phyloP scores from a whole-genome alignment of 306 rosid species.

The Canavalia ensiformis region DNA sequence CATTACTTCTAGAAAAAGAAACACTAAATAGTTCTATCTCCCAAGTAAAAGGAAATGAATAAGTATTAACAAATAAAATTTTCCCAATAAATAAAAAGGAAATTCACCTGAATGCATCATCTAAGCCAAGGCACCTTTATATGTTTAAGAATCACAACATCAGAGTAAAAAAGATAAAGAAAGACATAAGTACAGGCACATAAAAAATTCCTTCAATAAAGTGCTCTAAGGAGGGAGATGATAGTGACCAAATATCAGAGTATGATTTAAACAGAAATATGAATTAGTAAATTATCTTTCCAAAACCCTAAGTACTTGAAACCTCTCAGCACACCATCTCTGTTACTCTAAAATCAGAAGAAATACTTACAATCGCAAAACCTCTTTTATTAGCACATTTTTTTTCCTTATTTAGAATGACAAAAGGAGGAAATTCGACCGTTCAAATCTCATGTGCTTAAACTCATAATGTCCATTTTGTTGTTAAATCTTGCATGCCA shows the following conservation, averaged over 20 bases:
- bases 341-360: constrained; percentile 22
- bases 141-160: neutral
- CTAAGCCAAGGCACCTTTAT: constrained; percentile 18
- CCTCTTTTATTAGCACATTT: neutral
- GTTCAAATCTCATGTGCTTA: neutral
- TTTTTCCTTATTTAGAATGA: constrained; percentile 6
- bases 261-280: constrained; percentile 13
- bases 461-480: constrained; percentile 6
- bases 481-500: neutral
- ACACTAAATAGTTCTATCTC: constrained; percentile 2
- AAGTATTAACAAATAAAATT: constrained; percentile 26
- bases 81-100: neutral
- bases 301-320: neutral
- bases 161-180: neutral
- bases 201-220: neutral
- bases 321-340: constrained; percentile 3
- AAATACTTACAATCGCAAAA: neutral
- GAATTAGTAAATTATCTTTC: constrained; percentile 23
- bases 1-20: constrained; percentile 29
- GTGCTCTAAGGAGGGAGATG: neutral
- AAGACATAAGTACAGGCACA: constrained; percentile 28
- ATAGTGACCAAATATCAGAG: neutral
- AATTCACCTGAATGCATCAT: constrained; percentile 8
- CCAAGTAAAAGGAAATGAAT: constrained; percentile 12
- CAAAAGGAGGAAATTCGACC: neutral